phyloP scores from a whole-genome alignment of 2,329 filamentous ascomycete species.

The Dothistroma septosporum region DNA sequence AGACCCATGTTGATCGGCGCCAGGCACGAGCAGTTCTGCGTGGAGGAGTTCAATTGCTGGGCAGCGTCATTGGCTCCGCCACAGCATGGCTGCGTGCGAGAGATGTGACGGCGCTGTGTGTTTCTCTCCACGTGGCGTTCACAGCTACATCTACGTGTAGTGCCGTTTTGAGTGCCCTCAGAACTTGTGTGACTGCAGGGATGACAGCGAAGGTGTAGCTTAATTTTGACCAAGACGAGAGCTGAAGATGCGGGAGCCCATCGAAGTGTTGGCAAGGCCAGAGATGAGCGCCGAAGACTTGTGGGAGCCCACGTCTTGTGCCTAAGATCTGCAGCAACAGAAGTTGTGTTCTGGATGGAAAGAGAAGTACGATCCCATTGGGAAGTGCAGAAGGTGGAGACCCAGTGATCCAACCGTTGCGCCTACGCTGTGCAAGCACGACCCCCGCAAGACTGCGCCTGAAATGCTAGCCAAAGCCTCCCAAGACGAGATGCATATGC shows the following conservation, averaged over 20 bases:
- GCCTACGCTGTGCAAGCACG: neutral
- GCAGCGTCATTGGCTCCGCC: neutral
- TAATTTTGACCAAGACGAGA: neutral
- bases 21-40: too few relatives aligned
- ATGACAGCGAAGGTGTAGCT: neutral
- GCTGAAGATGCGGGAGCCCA: neutral
- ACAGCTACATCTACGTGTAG: neutral
- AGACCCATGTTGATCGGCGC: neutral
- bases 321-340: neutral
- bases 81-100: neutral
- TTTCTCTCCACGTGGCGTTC: neutral
- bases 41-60: neutral
- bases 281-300: neutral
- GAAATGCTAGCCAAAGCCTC: neutral
- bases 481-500: neutral
- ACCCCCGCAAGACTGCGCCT: neutral
- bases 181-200: too few relatives aligned
- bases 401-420: neutral
- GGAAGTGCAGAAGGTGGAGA: neutral
- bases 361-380: neutral
- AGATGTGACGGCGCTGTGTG: neutral
- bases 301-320: neutral
- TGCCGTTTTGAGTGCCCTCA: neutral
- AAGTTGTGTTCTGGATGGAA: neutral
- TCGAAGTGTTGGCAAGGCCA: neutral